Evolutionary conservation across 495 filamentous ascomycete species (phyloP), one percentile per base, ranked within the genome.

Genomic region (Neurospora tetrasperma): DNA sequence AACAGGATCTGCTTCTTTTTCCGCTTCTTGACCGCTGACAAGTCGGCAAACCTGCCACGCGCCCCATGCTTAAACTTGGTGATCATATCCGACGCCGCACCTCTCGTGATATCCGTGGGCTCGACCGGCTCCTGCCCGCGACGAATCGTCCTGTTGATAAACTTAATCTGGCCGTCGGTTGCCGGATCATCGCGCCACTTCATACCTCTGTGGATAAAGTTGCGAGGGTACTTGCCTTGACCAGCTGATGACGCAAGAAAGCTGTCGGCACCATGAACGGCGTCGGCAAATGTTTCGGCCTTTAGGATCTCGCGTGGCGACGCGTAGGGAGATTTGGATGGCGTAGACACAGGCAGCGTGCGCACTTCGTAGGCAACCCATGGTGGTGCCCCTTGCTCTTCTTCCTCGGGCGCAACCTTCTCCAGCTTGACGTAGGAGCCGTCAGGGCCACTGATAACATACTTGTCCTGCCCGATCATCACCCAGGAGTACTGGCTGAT

Each of bases 41-140:
- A 75, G 69, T 79, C 79, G 8, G 87, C 82, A 76, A 91, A 95
- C 44, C 88, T 85, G 12, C 91, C 91, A 76, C 89, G 88, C 11
- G 92, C 92, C 0, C 96, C 96, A 79, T 93, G 90, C 75, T 90
- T 93, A 72, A 97, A 76, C 78, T 97, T 97, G 2, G 92, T 96
- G 73, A 98, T 97, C 88, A 97, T 93, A 82, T 99, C 96, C 23
- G 86, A 86, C 42, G 96, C 96, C 76, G 89, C 87, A 1, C 96
- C 96, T 71, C 93, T 93, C 5, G 89, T 96, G 54, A 97, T 73
- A 41, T 88, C 85, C 1, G 77, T 79, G 1, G 80, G 46, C n/a
- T 74, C 83, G 20, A 96, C 77, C 69, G 85, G 82, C n/a, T 89
- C 85, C 2, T 88, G 79, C 11, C 85, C 81, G 2, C 84, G 81